phyloP scores from a whole-genome alignment of 2,329 filamentous ascomycete genomes.

The Cytospora mali region DNA sequence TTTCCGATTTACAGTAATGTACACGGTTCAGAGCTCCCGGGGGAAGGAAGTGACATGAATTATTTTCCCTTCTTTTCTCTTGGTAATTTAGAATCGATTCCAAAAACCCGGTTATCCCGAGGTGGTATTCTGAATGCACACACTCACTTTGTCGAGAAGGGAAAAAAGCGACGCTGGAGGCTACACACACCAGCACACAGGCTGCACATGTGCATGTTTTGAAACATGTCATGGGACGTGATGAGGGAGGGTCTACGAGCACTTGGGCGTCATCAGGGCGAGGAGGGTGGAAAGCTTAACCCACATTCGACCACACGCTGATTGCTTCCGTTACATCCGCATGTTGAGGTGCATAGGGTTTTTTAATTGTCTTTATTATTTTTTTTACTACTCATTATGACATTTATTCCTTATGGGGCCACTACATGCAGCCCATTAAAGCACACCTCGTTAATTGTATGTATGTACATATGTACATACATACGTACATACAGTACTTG shows the following conservation, averaged over 20 bases:
- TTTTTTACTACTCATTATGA: not conserved
- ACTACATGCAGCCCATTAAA: not conserved
- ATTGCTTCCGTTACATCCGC: not conserved
- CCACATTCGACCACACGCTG: not conserved
- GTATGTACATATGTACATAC: too few species aligned
- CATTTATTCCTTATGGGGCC: not conserved
- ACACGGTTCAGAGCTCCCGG: too few species aligned
- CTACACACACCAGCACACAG: not conserved
- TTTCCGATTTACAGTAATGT: not conserved
- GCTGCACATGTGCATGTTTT: not conserved
- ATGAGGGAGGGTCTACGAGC: not conserved
- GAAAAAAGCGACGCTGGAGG: not conserved
- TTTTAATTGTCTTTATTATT: not conserved
- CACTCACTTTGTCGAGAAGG: not conserved
- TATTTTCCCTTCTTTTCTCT: too few species aligned
- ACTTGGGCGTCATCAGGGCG: not conserved
- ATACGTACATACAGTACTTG: too few species aligned
- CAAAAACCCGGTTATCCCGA: not conserved
- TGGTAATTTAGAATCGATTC: not conserved
- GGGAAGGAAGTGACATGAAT: not conserved
- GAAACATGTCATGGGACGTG: constrained; percentile 6
- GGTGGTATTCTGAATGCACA: not conserved
- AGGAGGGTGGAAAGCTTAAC: not conserved
- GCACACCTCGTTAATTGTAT: not conserved
- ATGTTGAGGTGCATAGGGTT: not conserved